Conservation (phyloP, 1,284 basidiomycete genomes). For the Ustilago hordei region DNA sequence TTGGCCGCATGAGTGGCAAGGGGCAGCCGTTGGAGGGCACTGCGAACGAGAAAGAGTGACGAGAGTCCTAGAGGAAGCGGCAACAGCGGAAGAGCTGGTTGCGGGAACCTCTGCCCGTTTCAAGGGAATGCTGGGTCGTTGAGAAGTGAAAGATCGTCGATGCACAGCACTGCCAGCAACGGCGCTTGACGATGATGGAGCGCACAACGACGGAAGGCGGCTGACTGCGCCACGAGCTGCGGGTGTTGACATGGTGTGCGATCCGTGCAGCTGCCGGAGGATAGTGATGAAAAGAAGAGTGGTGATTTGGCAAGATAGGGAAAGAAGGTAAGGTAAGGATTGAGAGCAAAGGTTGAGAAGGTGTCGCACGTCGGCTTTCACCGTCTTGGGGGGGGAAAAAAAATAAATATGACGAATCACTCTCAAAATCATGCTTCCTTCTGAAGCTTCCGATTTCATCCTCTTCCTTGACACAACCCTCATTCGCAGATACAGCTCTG, state of each 20-base stretch:
- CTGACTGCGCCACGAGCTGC: slow-evolving; percentile 32
- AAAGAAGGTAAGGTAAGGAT: neutral
- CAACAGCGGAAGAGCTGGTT: slow-evolving; percentile 11
- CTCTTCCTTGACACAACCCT: neutral
- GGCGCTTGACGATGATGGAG: slow-evolving; percentile 27
- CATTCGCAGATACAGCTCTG: neutral
- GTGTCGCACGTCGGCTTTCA: slow-evolving; percentile 5
- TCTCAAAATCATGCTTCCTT: slow-evolving; percentile 2
- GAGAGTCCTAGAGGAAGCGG: slow-evolving; percentile 37
- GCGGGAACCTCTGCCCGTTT: slow-evolving; percentile 2
- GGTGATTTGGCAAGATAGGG: neutral
- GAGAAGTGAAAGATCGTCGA: slow-evolving; percentile 18
- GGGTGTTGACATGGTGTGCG: slow-evolving; percentile 27
- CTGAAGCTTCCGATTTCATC: neutral
- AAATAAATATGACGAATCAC: neutral
- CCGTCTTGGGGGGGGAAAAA: neutral
- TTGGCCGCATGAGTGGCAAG: slow-evolving; percentile 30
- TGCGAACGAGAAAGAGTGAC: slow-evolving; percentile 30
- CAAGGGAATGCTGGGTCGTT: slow-evolving; percentile 8
- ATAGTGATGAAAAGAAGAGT: neutral
- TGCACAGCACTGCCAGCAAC: slow-evolving; percentile 7
- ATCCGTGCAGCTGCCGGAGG: neutral
- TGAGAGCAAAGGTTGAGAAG: slow-evolving; percentile 1
- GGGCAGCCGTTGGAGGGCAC: slow-evolving; percentile 3
- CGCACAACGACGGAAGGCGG: slow-evolving; percentile 28